Conservation (phyloP, 2,329 filamentous ascomycete genomes). For the Teratosphaeria pseudoeucalypti region DNA sequence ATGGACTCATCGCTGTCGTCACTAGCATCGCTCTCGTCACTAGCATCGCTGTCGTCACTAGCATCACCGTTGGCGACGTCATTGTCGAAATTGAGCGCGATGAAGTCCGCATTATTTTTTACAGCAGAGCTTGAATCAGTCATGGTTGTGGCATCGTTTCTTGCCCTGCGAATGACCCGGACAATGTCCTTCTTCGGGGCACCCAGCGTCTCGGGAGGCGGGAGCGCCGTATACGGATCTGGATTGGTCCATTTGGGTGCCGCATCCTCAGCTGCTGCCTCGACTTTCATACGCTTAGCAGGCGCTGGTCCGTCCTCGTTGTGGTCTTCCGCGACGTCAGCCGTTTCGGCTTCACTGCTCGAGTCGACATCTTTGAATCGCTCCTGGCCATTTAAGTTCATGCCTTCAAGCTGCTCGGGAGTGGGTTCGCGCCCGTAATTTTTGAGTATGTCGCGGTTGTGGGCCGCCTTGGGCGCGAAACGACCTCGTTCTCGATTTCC, state of each 20-base stretch:
- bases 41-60: slow-evolving; percentile 14
- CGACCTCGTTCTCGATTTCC: slow-evolving; percentile 4
- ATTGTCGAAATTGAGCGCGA: slow-evolving; percentile 47
- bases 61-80: slow-evolving; percentile 24
- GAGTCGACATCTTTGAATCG: slow-evolving; percentile 35
- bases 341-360: slow-evolving; percentile 23
- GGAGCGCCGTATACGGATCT: slow-evolving; percentile 81
- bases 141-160: slow-evolving; percentile 53
- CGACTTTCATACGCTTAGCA: slow-evolving; percentile 22
- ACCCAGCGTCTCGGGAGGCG: slow-evolving; percentile 62
- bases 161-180: slow-evolving; percentile 82
- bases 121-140: slow-evolving; percentile 29
- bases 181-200: slow-evolving; percentile 79
- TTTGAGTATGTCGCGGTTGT: slow-evolving; percentile 35
- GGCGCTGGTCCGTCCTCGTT: slow-evolving; percentile 16
- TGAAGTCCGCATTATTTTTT: slow-evolving; percentile 63
- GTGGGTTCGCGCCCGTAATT: slow-evolving; percentile 28
- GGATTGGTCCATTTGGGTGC: slow-evolving; percentile 87
- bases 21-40: neutral
- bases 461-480: slow-evolving; percentile 25
- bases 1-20: slow-evolving; percentile 15
- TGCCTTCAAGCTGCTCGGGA: slow-evolving; percentile 36
- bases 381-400: slow-evolving; percentile 27
- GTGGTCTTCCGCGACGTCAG: slow-evolving; percentile 8
- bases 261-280: slow-evolving; percentile 13